These are phyloP conservation scores for Aristolochia californica DNA, from an alignment of 164 flowering plant species.

Conservation along the genomic window DNA sequence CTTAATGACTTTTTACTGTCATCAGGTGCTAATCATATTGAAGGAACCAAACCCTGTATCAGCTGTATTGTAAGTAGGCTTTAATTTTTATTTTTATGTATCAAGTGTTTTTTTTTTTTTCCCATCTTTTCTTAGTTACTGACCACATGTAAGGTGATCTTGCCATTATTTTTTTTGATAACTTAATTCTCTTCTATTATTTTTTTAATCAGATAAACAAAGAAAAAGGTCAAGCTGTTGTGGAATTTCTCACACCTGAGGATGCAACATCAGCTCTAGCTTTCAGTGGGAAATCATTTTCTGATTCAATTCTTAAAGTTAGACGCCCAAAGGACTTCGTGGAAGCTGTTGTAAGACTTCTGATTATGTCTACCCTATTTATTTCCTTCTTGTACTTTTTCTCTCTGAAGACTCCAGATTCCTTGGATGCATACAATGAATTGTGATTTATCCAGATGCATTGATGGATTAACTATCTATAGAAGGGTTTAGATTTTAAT, in stretches of 20 bases:
- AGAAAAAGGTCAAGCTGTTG: conserved; percentile 78
- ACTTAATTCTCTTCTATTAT: not conserved
- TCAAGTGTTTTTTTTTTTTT: not conserved
- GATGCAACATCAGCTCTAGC: conserved; percentile 84
- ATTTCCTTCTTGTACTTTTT: not conserved
- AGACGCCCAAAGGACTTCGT: conserved; percentile 83
- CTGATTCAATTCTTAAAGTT: conserved; percentile 58
- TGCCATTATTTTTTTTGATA: not conserved
- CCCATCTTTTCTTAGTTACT: not conserved
- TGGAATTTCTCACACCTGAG: conserved; percentile 91
- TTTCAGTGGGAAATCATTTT: conserved; percentile 58
- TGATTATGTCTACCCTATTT: conserved; percentile 8
- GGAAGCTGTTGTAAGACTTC: conserved; percentile 69
- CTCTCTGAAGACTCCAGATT: not conserved
- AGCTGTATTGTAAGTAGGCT: conserved; percentile 61
- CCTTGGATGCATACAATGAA: not conserved
- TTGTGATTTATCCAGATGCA: not conserved
- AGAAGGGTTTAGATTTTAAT: too few relatives aligned
- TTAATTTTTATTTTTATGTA: not conserved
- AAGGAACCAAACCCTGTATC: conserved; percentile 76
- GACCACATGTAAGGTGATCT: too few relatives aligned
- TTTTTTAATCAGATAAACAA: conserved; percentile 49
- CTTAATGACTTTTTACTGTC: conserved; percentile 52
- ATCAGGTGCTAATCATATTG: conserved; percentile 47
- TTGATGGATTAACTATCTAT: too few relatives aligned